A percentile compares a stretch with the other conserved stretches of the same genome.
These are phyloP conservation scores for Cystofilobasidium ferigula DNA, from an alignment of 768 basidiomycete genomes.

Conservation along the genomic window DNA sequence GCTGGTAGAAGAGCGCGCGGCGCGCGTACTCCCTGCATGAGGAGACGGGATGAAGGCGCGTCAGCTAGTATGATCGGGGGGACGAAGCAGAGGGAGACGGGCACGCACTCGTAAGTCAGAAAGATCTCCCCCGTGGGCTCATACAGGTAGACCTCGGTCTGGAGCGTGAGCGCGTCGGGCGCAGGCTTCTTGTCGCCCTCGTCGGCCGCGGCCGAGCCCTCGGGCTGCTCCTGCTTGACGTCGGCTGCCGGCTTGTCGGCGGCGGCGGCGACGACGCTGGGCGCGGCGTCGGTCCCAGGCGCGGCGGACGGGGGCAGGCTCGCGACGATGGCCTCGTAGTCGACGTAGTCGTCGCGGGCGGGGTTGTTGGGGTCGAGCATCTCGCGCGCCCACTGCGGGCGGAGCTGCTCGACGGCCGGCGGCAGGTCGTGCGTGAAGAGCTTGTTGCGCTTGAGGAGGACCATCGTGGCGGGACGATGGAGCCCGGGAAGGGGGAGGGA, in stretches of 20 bases:
- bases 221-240: too few relatives aligned
- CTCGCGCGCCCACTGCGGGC: too few relatives aligned
- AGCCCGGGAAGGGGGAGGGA: neutral
- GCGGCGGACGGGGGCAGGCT: too few relatives aligned
- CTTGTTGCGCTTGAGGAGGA: constrained; percentile 19
- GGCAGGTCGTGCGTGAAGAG: constrained; percentile 3
- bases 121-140: constrained; percentile 98
- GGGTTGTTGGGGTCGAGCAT: neutral
- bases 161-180: neutral
- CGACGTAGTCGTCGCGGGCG: too few relatives aligned
- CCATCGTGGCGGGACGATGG: neutral
- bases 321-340: too few relatives aligned
- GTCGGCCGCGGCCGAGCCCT: too few relatives aligned
- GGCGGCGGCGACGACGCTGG: constrained; percentile 8
- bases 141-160: constrained; percentile 65
- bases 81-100: neutral
- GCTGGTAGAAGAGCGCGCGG: constrained; percentile 85
- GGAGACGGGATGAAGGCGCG: neutral
- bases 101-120: constrained; percentile 79
- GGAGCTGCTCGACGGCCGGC: neutral
- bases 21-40: constrained; percentile 60
- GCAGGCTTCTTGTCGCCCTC: constrained; percentile 1
- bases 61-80: neutral
- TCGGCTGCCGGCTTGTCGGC: neutral
- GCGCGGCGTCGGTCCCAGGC: too few relatives aligned